These are phyloP conservation scores for Eucalyptus albens DNA, from an alignment of 345 rosid genomes.

Conservation along the genomic window DNA sequence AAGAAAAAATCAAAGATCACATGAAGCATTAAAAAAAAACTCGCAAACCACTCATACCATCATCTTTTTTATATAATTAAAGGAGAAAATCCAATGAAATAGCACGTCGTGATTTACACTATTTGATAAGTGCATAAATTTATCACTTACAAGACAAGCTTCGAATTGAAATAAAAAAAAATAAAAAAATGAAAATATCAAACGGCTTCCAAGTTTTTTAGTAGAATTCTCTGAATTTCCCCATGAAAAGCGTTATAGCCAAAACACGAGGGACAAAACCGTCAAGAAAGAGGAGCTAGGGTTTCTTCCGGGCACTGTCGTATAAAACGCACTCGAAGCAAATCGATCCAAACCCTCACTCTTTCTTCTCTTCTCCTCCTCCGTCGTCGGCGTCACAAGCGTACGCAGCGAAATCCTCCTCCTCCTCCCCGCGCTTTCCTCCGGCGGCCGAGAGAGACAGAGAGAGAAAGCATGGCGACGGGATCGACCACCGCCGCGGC, in stretches of 20 bases:
- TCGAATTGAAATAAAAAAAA: background rate
- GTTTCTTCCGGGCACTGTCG: background rate
- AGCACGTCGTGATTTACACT: background rate
- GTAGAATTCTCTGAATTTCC: background rate
- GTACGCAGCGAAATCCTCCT: background rate
- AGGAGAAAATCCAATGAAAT: background rate
- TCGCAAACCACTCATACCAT: accelerated
- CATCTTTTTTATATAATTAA: background rate
- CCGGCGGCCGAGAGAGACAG: background rate
- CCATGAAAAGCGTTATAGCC: background rate
- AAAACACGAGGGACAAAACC: background rate
- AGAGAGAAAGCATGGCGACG: slow-evolving; percentile 9
- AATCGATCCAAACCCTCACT: background rate
- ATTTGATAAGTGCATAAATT: background rate
- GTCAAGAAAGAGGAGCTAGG: background rate
- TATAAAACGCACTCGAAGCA: background rate
- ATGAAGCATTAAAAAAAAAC: background rate
- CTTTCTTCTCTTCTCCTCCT: background rate
- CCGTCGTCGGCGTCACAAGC: background rate
- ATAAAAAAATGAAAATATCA: background rate
- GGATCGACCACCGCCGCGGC: slow-evolving; percentile 13
- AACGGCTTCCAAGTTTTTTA: background rate
- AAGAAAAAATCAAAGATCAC: background rate
- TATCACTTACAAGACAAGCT: background rate
- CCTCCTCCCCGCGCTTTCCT: background rate